These are phyloP conservation scores for Trichomonas gallinae DNA, from an alignment of 208 protist genomes.

Conservation along the genomic window DNA sequence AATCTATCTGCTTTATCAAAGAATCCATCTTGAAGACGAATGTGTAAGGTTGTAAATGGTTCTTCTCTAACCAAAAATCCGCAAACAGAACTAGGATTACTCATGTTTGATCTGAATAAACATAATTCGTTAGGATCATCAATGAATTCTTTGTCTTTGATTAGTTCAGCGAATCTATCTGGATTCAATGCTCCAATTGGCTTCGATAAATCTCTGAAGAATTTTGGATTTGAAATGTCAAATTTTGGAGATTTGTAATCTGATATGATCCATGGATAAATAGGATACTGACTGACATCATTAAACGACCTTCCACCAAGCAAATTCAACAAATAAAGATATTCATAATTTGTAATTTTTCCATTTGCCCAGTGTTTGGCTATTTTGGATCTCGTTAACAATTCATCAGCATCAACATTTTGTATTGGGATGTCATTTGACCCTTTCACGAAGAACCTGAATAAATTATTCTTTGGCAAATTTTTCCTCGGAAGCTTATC, in stretches of 20 bases:
- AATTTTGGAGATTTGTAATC: neutral
- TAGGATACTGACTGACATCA: neutral
- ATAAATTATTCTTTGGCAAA: neutral
- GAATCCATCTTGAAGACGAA: neutral
- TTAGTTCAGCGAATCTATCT: neutral
- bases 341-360: neutral
- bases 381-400: neutral
- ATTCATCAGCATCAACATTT: neutral
- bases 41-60: constrained; percentile 21
- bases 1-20: constrained; percentile 2
- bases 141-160: neutral
- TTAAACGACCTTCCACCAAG: constrained; percentile 6
- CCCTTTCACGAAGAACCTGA: neutral
- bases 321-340: neutral
- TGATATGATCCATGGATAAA: constrained; percentile 15
- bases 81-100: neutral
- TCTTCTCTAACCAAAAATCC: constrained; percentile 3
- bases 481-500: neutral
- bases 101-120: neutral
- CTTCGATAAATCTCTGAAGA: constrained; percentile 21
- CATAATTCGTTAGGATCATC: neutral
- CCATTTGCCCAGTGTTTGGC: neutral
- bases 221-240: neutral
- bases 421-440: neutral
- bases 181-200: constrained; percentile 4